phyloP scores from a whole-genome alignment of 305 asterid genomes.

The Petunia hybrid region DNA sequence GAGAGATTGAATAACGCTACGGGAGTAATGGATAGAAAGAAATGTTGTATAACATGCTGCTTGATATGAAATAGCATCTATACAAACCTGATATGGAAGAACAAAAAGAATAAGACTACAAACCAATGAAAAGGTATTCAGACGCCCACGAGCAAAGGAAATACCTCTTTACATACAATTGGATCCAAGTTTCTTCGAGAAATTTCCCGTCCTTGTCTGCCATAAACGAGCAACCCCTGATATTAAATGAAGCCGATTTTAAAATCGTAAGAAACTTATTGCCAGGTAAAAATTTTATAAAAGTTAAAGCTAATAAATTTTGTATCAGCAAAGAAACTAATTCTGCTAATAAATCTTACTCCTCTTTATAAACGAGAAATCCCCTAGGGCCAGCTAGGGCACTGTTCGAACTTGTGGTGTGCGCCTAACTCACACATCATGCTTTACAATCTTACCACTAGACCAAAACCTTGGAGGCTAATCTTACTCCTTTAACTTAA shows the following conservation, averaged over 20 bases:
- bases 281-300: not conserved
- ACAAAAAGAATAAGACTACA: not conserved
- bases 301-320: not conserved
- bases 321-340: not conserved
- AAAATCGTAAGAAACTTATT: slow-evolving; percentile 6
- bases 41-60: not conserved
- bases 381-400: too few species aligned
- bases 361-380: not conserved
- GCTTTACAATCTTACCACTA: too few species aligned
- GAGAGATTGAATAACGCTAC: slow-evolving; percentile 16
- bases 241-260: not conserved
- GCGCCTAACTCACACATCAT: too few species aligned
- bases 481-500: too few species aligned
- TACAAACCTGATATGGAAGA: not conserved
- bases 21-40: not conserved
- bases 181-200: slow-evolving; percentile 79
- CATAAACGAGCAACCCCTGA: slow-evolving; percentile 98
- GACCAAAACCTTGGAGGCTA: too few species aligned
- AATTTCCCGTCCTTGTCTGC: slow-evolving; percentile 92
- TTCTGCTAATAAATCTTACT: not conserved
- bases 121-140: slow-evolving; percentile 23
- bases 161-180: slow-evolving; percentile 81
- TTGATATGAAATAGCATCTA: not conserved
- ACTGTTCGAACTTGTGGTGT: too few species aligned
- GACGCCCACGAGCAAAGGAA: slow-evolving; percentile 11